Conservation (phyloP, 2,329 filamentous ascomycete genomes). For the Apiospora rasikravindrae region DNA sequence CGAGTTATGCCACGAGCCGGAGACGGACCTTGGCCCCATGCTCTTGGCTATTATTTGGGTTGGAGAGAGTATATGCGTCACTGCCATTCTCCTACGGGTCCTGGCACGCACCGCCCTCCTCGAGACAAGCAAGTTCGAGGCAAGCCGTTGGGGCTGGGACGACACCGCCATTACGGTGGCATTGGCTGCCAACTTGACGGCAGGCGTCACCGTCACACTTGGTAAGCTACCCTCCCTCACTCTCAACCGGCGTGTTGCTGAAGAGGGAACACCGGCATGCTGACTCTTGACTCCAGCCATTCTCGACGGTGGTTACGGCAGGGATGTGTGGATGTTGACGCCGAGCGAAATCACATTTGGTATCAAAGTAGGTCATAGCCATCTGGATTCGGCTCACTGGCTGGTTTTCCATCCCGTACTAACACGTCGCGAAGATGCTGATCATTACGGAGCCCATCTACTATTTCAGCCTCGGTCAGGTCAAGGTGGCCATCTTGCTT, state of each 20-base stretch:
- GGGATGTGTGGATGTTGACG: slow-evolving; percentile 21
- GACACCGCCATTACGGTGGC: neutral
- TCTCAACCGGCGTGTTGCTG: neutral
- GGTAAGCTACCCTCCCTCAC: neutral
- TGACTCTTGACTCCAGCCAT: neutral
- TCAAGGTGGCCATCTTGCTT: slow-evolving; percentile 21
- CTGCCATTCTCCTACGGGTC: slow-evolving; percentile 7
- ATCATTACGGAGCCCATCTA: slow-evolving; percentile 15
- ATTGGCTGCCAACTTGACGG: neutral
- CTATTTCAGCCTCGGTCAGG: slow-evolving; percentile 15
- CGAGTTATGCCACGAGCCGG: slow-evolving; percentile 7
- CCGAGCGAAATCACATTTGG: slow-evolving; percentile 16
- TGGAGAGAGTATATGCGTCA: neutral
- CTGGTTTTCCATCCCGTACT: neutral
- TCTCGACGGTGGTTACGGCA: slow-evolving; percentile 12
- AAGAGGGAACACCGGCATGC: neutral
- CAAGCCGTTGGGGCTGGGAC: slow-evolving; percentile 12
- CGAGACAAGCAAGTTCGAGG: neutral
- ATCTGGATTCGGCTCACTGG: neutral
- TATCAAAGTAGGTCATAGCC: slow-evolving; percentile 4
- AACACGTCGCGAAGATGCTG: neutral
- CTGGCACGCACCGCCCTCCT: neutral
- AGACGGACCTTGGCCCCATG: neutral
- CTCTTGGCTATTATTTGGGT: slow-evolving; percentile 12
- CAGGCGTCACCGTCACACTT: neutral